Evolutionary conservation across 495 filamentous ascomycete genomes (phyloP), one percentile per base, ranked within the genome.

Genomic region (Pyronema domesticum): DNA sequence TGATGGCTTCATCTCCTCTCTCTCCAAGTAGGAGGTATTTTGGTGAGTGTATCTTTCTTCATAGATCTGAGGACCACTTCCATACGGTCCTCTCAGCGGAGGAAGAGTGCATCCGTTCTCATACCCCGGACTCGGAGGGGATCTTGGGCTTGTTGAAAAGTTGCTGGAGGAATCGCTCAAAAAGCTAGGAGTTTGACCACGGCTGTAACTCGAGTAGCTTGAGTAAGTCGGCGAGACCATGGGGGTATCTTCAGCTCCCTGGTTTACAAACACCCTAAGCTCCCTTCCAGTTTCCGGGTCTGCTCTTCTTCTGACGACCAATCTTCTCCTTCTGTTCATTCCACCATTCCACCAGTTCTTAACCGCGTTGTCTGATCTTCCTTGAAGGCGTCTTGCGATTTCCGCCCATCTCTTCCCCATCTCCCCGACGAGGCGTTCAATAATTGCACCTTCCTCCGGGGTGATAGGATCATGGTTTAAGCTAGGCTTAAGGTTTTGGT

Each of bases 301-400:
- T 60, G 19, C 62, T 59, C 59, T 63, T 71, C 69, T 55, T 58
- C 69, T 67, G 63, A 68, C 74, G 69, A 60, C 66, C 71, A 62
- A 71, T 48, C 75, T 71, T 59, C 71, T 69, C 58, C 76, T 69
- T 60, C 89, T 79, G 70, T 95, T 95, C 80, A 86, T 82, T 64
- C 84, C 85, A 36, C 91, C 89, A 68, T 98, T 96, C 86, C 86
- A 95, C 86, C 88, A 96, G 70, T 98, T 98, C 78, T 98, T 98
- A 49, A 98, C 88, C 35, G 86, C 85, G 65, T 98, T 98, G 73
- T 98, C 91, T 71, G 88, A 94, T 60, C 91, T 80, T 57, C 89
- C 89, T 14, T 81, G 77, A 18, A 98, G 77, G 14, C 77, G 72
- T 61, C 91, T 77, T 23, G 91, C 89, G 60, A 98, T 96, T 60